A percentile compares a stretch with the other conserved stretches of the same genome.
These are phyloP conservation scores for Barnettozyma botsteinii DNA, from an alignment of 805 yeast species.

Conservation along the genomic window DNA sequence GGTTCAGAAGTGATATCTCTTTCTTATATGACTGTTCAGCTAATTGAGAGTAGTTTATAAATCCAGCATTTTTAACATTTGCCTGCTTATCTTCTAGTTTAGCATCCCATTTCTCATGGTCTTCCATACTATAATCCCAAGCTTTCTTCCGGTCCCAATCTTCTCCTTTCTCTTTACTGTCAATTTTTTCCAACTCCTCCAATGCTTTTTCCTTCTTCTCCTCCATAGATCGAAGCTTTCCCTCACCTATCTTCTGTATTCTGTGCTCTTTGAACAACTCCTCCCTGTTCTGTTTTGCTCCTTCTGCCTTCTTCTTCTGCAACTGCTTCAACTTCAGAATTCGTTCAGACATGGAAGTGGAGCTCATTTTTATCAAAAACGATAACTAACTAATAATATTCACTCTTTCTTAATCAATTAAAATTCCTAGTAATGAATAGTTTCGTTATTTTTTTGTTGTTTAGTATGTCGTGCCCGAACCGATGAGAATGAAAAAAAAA, in stretches of 20 bases:
- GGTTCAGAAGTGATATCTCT: conserved; percentile 35
- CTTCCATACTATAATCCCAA: conserved; percentile 57
- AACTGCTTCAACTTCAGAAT: conserved; percentile 25
- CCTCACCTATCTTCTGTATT: conserved; percentile 20
- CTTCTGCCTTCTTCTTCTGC: conserved; percentile 25
- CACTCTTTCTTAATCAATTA: too few relatives aligned
- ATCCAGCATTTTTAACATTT: conserved; percentile 32
- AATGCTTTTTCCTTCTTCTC: conserved; percentile 30
- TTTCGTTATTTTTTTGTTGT: not conserved
- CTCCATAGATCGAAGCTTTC: conserved; percentile 25
- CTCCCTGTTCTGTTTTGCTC: conserved; percentile 29
- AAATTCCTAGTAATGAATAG: not conserved
- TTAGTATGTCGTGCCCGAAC: conserved; percentile 1
- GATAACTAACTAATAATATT: too few relatives aligned
- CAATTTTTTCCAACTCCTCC: conserved; percentile 31
- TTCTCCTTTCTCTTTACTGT: conserved; percentile 30
- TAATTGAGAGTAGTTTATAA: conserved; percentile 44
- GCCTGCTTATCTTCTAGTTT: conserved; percentile 28
- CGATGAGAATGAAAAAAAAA: conserved; percentile 3
- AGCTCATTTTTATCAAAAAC: conserved; percentile 1
- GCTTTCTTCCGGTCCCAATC: conserved; percentile 39
- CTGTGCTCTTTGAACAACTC: conserved; percentile 34
- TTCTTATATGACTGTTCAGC: conserved; percentile 60
- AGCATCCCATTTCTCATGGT: conserved; percentile 57
- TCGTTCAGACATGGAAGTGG: conserved; percentile 8